Percentiles rank a stretch among this genome's conserved stretches.
Conservation (phyloP, 805 yeast species). For the Candida endomychidarum region DNA sequence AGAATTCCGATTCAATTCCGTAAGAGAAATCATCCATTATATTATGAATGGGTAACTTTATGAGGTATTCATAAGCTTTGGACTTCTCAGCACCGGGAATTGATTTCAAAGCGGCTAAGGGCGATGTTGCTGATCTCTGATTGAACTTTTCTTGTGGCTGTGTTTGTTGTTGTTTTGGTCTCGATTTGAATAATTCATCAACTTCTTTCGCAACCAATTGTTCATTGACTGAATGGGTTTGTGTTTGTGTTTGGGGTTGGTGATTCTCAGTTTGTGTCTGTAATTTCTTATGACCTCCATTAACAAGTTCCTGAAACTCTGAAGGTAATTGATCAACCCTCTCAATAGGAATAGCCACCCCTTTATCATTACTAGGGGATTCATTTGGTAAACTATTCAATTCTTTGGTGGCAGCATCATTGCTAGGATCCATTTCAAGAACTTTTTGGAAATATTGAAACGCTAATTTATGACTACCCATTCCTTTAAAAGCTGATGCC, state of each 20-base stretch:
- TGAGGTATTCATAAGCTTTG: slow-evolving; percentile 37
- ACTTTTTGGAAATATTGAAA: slow-evolving; percentile 33
- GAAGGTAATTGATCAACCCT: slow-evolving; percentile 47
- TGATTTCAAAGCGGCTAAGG: slow-evolving; percentile 23
- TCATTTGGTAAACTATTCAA: slow-evolving; percentile 18
- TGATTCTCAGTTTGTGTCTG: background rate
- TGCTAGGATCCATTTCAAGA: slow-evolving; percentile 40
- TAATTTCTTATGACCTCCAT: no score
- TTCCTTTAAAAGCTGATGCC: slow-evolving; percentile 39
- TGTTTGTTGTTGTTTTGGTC: background rate
- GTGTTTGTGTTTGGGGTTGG: background rate
- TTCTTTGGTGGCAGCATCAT: slow-evolving; percentile 38
- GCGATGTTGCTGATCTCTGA: slow-evolving; percentile 26
- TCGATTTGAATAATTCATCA: slow-evolving; percentile 18
- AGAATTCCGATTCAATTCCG: slow-evolving; percentile 51
- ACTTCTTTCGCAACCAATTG: slow-evolving; percentile 15
- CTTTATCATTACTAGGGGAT: background rate
- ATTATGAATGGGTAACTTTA: slow-evolving; percentile 24
- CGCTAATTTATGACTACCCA: slow-evolving; percentile 26
- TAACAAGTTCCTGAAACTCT: slow-evolving; percentile 22
- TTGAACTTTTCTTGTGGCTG: slow-evolving; percentile 13
- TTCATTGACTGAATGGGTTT: background rate
- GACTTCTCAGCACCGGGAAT: slow-evolving; percentile 26
- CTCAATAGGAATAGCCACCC: slow-evolving; percentile 30
- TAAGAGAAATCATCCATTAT: slow-evolving; percentile 35